A percentile compares a stretch with the other conserved stretches of the same genome.
Evolutionary conservation across 2,329 filamentous ascomycete species (phyloP).

Genomic region (Claviceps pazoutovae): DNA sequence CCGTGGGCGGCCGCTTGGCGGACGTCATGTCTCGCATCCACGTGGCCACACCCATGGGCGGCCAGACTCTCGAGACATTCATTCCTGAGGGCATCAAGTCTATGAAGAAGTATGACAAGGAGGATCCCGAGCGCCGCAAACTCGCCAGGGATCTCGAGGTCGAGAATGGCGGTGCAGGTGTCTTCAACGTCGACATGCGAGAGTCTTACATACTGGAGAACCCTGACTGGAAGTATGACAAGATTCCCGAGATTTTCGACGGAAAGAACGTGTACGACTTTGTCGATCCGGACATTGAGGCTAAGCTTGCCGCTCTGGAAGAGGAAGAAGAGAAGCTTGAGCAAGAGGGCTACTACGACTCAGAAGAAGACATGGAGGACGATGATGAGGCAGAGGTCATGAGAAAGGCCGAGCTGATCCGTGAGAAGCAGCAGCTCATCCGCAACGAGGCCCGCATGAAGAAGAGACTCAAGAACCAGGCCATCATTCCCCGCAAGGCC

Average conservation of each 20-base stretch:
- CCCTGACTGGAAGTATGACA: slow-evolving; percentile 90
- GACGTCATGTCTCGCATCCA: slow-evolving; percentile 92
- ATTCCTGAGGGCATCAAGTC: slow-evolving; percentile 76
- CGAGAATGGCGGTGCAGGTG: slow-evolving; percentile 86
- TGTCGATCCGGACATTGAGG: slow-evolving; percentile 91
- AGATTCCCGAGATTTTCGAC: slow-evolving; percentile 84
- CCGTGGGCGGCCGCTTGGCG: slow-evolving; percentile 66
- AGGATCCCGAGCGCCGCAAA: slow-evolving; percentile 68
- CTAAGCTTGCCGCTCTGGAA: slow-evolving; percentile 80
- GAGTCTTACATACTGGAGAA: slow-evolving; percentile 79
- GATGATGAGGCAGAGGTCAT: slow-evolving; percentile 77
- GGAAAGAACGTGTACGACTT: slow-evolving; percentile 98
- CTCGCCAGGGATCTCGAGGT: slow-evolving; percentile 80
- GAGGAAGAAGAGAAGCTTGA: slow-evolving; percentile 91
- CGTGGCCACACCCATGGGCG: slow-evolving; percentile 84
- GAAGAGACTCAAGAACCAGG: slow-evolving; percentile 94
- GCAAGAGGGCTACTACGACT: slow-evolving; percentile 86
- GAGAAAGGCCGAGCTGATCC: slow-evolving; percentile 87
- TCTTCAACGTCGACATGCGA: slow-evolving; percentile 87
- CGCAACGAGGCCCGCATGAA: slow-evolving; percentile 90
- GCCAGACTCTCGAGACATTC: slow-evolving; percentile 63
- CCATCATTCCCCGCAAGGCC: slow-evolving; percentile 73
- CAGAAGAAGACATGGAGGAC: slow-evolving; percentile 68
- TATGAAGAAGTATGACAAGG: slow-evolving; percentile 79
- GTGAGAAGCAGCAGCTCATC: slow-evolving; percentile 85